Evolutionary conservation across 352 stramenopile species (phyloP).

Genomic region (Globisporangium uncinulatum): DNA sequence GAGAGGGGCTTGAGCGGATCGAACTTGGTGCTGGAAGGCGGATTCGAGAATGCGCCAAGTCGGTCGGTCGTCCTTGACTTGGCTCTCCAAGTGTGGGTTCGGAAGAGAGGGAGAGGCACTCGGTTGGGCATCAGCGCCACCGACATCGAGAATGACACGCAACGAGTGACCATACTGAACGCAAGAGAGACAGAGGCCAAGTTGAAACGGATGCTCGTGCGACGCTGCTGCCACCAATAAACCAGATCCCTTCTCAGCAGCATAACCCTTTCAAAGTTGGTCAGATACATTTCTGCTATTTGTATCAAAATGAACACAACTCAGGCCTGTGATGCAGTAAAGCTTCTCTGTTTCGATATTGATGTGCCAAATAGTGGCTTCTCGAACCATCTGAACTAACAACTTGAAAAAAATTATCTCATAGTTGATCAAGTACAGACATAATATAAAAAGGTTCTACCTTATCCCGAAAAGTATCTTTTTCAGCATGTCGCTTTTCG

Average conservation of each 20-base stretch:
- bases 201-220: too few relatives aligned
- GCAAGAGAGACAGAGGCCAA: not conserved
- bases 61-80: not conserved
- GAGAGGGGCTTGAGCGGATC: not conserved
- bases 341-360: too few relatives aligned
- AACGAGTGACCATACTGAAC: too few relatives aligned
- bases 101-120: not conserved
- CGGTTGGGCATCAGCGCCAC: not conserved
- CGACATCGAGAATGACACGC: too few relatives aligned
- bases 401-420: not conserved
- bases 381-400: too few relatives aligned
- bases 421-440: not conserved
- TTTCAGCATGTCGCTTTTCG: not conserved
- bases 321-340: too few relatives aligned
- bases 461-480: not conserved
- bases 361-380: too few relatives aligned
- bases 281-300: too few relatives aligned
- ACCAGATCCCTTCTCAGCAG: too few relatives aligned
- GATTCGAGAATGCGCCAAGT: conserved; percentile 1
- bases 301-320: too few relatives aligned
- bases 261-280: too few relatives aligned
- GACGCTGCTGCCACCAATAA: too few relatives aligned
- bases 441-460: not conserved
- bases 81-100: not conserved
- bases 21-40: not conserved